These are phyloP conservation scores for Gigaspora rosea DNA, from an alignment of 192 early-diverging fungal species.

Conservation along the genomic window DNA sequence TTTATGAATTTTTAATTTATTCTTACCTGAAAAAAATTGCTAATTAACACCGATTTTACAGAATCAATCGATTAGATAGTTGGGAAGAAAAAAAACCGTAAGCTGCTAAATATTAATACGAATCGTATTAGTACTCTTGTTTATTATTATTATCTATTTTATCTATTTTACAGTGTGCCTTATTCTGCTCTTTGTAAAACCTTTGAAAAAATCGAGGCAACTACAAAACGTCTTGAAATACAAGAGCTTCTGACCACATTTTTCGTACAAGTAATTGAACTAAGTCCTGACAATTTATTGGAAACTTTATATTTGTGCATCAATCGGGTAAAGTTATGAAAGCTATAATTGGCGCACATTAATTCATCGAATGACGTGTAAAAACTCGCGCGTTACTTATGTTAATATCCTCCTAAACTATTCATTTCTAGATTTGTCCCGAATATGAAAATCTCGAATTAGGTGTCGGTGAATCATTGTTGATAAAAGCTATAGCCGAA, in stretches of 20 bases:
- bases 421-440: slow-evolving; percentile 66
- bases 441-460: slow-evolving; percentile 96
- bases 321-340: slow-evolving; percentile 62
- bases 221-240: slow-evolving; percentile 88
- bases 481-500: slow-evolving; percentile 92
- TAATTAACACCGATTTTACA: too few species aligned
- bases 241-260: slow-evolving; percentile 69
- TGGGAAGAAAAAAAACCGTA: too few species aligned
- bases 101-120: too few species aligned
- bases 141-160: neutral
- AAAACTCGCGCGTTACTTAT: neutral
- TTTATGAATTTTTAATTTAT: too few species aligned
- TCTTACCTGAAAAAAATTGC: too few species aligned
- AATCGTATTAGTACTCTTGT: too few species aligned
- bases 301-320: slow-evolving; percentile 89
- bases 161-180: slow-evolving; percentile 64
- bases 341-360: too few species aligned
- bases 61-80: too few species aligned
- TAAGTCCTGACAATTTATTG: slow-evolving; percentile 65
- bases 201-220: slow-evolving; percentile 85
- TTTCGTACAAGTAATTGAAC: slow-evolving; percentile 65
- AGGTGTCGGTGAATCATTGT: slow-evolving; percentile 90
- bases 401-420: neutral
- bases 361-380: neutral
- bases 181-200: slow-evolving; percentile 88